These are phyloP conservation scores for Alternaria sp. DNA, from an alignment of 2,329 filamentous ascomycete species.

Conservation along the genomic window DNA sequence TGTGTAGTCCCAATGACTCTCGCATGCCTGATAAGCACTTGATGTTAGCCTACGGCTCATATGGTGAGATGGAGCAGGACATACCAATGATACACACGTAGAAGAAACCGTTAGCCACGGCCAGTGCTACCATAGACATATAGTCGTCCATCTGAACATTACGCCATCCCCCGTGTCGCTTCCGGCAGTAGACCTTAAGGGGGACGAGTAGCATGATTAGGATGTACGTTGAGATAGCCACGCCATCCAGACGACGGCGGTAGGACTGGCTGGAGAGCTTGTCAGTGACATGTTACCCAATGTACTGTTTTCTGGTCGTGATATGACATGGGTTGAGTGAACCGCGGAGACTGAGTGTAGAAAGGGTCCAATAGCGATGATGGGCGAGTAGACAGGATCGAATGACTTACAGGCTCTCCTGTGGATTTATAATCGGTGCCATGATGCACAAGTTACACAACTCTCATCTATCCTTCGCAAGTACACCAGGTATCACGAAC, in stretches of 20 bases:
- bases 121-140: conserved; percentile 24
- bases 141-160: conserved; percentile 33
- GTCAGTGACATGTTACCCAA: conserved; percentile 1
- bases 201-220: conserved; percentile 35
- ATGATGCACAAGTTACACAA: conserved; percentile 5
- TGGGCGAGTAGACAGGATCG: background rate
- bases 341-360: background rate
- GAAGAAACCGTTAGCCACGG: conserved; percentile 29
- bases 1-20: conserved; percentile 21
- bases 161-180: conserved; percentile 28
- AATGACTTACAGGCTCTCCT: conserved; percentile 21
- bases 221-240: conserved; percentile 29
- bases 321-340: conserved; percentile 6
- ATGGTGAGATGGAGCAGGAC: background rate
- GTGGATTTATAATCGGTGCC: conserved; percentile 14
- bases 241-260: conserved; percentile 31
- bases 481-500: conserved; percentile 4
- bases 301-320: conserved; percentile 5
- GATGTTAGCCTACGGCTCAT: background rate
- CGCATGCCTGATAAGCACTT: conserved; percentile 23
- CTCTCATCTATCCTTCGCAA: background rate
- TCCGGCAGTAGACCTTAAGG: conserved; percentile 34
- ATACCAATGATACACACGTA: conserved; percentile 31
- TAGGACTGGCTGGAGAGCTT: conserved; percentile 12
- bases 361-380: background rate